These are phyloP conservation scores for Alternaria dauci DNA, from an alignment of 2,329 filamentous ascomycete species.

Conservation along the genomic window DNA sequence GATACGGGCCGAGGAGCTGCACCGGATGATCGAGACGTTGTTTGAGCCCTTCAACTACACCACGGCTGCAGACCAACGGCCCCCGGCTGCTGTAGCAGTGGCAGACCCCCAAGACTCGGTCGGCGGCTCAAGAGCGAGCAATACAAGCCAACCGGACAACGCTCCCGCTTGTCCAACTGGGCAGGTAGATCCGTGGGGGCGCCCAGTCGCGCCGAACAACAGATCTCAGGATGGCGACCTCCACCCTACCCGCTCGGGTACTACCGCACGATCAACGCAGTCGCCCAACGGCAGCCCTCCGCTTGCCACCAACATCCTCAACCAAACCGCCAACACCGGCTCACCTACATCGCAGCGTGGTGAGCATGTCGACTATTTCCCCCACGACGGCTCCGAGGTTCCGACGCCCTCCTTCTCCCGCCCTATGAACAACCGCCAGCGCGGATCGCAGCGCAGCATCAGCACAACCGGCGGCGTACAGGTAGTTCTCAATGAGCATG, in stretches of 20 bases:
- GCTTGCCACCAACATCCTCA: slow-evolving; percentile 41
- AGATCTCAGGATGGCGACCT: slow-evolving; percentile 51
- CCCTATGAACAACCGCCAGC: slow-evolving; percentile 57
- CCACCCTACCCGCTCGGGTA: slow-evolving; percentile 46
- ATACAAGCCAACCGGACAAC: slow-evolving; percentile 45
- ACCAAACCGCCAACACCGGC: slow-evolving; percentile 31
- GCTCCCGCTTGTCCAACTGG: slow-evolving; percentile 43
- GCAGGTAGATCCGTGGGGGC: slow-evolving; percentile 45
- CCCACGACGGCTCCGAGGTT: slow-evolving; percentile 38
- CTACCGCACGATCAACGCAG: slow-evolving; percentile 54
- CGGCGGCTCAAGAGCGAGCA: slow-evolving; percentile 44
- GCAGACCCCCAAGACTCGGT: slow-evolving; percentile 41
- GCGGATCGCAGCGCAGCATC: slow-evolving; percentile 72
- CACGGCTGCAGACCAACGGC: slow-evolving; percentile 76
- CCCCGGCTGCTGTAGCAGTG: slow-evolving; percentile 46
- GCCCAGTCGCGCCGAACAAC: slow-evolving; percentile 33
- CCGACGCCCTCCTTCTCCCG: slow-evolving; percentile 49
- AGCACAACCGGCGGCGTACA: slow-evolving; percentile 86
- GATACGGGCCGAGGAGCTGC: slow-evolving; percentile 91
- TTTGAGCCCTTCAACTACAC: slow-evolving; percentile 98
- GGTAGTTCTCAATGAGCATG: slow-evolving; percentile 86
- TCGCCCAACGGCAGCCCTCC: slow-evolving; percentile 60
- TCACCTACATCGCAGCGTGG: slow-evolving; percentile 48
- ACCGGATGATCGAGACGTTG: slow-evolving; percentile 91
- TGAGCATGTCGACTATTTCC: slow-evolving; percentile 48